Evolutionary conservation across 805 yeast species (phyloP).

Genomic region (Cephaloascus fragrans): DNA sequence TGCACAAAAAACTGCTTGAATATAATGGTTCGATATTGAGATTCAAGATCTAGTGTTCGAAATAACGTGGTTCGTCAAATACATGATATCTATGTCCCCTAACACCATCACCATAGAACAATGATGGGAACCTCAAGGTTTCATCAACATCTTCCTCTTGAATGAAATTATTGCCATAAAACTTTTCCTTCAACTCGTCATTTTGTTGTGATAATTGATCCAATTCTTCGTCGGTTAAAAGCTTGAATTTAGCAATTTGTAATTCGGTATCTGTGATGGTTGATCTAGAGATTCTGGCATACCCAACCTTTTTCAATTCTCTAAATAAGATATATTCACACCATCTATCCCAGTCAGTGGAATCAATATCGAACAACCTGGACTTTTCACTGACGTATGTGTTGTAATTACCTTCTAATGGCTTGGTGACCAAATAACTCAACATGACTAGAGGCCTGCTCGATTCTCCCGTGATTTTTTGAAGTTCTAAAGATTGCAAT

Average conservation of each 20-base stretch:
- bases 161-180: conserved; percentile 48
- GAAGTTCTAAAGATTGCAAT: conserved; percentile 68
- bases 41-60: conserved; percentile 19
- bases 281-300: conserved; percentile 88
- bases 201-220: conserved; percentile 7
- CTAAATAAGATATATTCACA: conserved; percentile 92
- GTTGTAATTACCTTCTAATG: conserved; percentile 83
- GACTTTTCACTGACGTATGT: conserved; percentile 78
- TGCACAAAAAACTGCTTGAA: too few species aligned
- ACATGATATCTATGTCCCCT: conserved; percentile 93
- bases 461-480: conserved; percentile 74
- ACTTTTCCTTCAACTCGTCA: conserved; percentile 18
- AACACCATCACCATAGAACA: conserved; percentile 84
- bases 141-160: conserved; percentile 47
- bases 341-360: conserved; percentile 95
- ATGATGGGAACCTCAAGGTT: conserved; percentile 64
- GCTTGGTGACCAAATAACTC: conserved; percentile 85
- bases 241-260: conserved; percentile 86
- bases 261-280: conserved; percentile 95
- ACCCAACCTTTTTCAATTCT: conserved; percentile 77
- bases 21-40: too few species aligned
- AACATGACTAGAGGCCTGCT: conserved; percentile 76
- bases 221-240: conserved; percentile 29
- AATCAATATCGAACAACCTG: conserved; percentile 90
- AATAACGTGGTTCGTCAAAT: conserved; percentile 88